phyloP scores from a whole-genome alignment of 768 basidiomycete genomes.

The Heimioporus sp. region DNA sequence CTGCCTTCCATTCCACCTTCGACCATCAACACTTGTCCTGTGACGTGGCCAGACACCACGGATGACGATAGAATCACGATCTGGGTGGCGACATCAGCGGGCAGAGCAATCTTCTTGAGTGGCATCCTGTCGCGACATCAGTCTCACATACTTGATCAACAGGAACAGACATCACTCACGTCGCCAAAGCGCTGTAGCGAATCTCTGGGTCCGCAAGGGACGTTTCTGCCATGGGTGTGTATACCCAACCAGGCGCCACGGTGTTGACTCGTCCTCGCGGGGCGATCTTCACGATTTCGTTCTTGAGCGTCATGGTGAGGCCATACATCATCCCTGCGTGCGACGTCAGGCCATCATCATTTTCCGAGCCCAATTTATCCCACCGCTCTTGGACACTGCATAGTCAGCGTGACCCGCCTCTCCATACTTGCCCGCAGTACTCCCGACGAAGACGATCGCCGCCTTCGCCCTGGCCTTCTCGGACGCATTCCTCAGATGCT shows the following conservation, averaged over 20 bases:
- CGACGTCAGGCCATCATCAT: conserved; percentile 40
- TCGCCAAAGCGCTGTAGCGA: conserved; percentile 60
- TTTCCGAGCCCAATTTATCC: background rate
- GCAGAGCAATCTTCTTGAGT: conserved; percentile 62
- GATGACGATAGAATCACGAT: conserved; percentile 60
- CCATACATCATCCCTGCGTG: conserved; percentile 73
- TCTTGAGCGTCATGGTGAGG: conserved; percentile 64
- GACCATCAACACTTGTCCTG: conserved; percentile 60
- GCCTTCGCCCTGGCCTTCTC: conserved; percentile 50
- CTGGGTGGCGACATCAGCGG: conserved; percentile 64
- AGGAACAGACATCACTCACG: conserved; percentile 42
- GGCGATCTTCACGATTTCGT: conserved; percentile 78
- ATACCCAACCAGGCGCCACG: conserved; percentile 68
- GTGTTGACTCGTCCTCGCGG: conserved; percentile 66
- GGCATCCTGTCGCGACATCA: conserved; percentile 48
- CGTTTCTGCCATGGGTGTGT: conserved; percentile 60
- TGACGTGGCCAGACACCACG: conserved; percentile 64
- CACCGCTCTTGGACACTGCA: conserved; percentile 66
- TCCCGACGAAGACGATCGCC: conserved; percentile 64
- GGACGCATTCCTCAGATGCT: conserved; percentile 37
- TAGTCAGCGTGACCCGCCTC: conserved; percentile 70
- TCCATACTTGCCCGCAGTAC: conserved; percentile 71
- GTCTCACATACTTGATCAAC: no score
- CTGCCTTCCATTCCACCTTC: no score
- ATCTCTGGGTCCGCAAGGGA: conserved; percentile 53